Base-by-base conservation (phyloP, 2,329 filamentous ascomycete species). In the Pseudocercospora crystallina region DNA sequence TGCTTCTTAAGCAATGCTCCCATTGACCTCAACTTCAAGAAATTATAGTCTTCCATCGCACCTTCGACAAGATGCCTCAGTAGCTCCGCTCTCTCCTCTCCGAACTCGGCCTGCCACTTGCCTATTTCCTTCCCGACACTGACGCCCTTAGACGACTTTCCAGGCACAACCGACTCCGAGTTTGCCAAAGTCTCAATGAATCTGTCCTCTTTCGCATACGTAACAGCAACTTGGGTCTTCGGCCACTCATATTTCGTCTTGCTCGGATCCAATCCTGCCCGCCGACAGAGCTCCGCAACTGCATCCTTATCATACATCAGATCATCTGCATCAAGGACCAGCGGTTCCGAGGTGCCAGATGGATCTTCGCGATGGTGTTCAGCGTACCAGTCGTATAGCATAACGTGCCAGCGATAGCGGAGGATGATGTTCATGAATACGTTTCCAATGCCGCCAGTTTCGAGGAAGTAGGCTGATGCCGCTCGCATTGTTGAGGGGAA, bases 391-490 rank as follows among this genome's bases (percentile, higher is more conserved):
- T 40, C 15, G 37, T 40, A 26, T 8, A 40, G 17, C 12, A 17
- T 15, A 5, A 40, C 37, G 10, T 20, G 17, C 37, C 37, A 40
- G 17, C 37, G 37, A 40, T 40, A 40, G 9, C 37, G 37, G 17
- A 40, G n/a, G 4, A 40, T 40, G 13, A 40, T 8, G 17, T 40
- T 40, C 37, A 40, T 40, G 15, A 40, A 40, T 3, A 26, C 29
- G 9, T 26, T 12, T 8, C 37, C 37, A 5, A 40, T 40, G 9
- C 37, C 37, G 10, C 37, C 37, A 12, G 37, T 40, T 9, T 14
- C 37, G n/a, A 20, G 15, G 37, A 40, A 40, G 37, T 40, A 40
- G 17, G 17, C 15, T 40, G 37, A 40, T 40, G 37, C 37, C 10
- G 29, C 37, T 40, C 37, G 37, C 9, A 26, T 40, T 7, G 37